phyloP scores from a whole-genome alignment of 805 yeast genomes.

The Priceomyces melissophilus region DNA sequence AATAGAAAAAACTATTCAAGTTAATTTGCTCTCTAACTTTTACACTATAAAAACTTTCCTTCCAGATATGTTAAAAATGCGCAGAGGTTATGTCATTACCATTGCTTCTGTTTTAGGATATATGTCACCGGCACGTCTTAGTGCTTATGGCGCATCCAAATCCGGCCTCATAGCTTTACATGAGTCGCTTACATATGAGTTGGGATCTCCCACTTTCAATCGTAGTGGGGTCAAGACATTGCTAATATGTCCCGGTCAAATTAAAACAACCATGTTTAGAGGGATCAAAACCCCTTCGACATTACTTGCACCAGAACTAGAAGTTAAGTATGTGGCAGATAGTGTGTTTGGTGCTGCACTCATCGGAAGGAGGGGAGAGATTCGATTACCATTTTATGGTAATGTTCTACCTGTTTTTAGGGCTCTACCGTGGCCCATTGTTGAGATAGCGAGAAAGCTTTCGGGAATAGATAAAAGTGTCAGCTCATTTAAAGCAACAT shows the following conservation, averaged over 20 bases:
- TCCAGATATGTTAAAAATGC: slow-evolving; percentile 61
- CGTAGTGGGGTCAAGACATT: slow-evolving; percentile 63
- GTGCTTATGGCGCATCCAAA: slow-evolving; percentile 87
- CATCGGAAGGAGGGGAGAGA: slow-evolving; percentile 62
- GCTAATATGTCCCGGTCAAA: slow-evolving; percentile 84
- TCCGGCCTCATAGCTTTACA: slow-evolving; percentile 83
- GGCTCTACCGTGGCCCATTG: slow-evolving; percentile 69
- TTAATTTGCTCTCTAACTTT: slow-evolving; percentile 70
- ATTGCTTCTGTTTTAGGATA: slow-evolving; percentile 84
- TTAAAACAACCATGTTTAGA: slow-evolving; percentile 70
- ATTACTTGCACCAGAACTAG: slow-evolving; percentile 77
- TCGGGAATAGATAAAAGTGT: slow-evolving; percentile 67
- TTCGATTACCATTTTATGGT: slow-evolving; percentile 75
- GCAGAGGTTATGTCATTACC: slow-evolving; percentile 75
- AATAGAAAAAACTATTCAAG: slow-evolving; percentile 58
- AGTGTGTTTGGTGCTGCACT: slow-evolving; percentile 54
- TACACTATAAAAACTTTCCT: slow-evolving; percentile 66
- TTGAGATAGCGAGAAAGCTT: slow-evolving; percentile 47
- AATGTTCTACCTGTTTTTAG: slow-evolving; percentile 69
- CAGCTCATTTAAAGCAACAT: slow-evolving; percentile 20
- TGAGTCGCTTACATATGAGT: slow-evolving; percentile 71
- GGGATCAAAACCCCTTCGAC: slow-evolving; percentile 72
- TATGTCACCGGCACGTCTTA: slow-evolving; percentile 76
- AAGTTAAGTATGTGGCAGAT: slow-evolving; percentile 62
- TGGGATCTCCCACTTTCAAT: slow-evolving; percentile 49